Evolutionary conservation across 805 yeast species (phyloP), one percentile per base, ranked within the genome.

Genomic region (Candida vaughaniae): DNA sequence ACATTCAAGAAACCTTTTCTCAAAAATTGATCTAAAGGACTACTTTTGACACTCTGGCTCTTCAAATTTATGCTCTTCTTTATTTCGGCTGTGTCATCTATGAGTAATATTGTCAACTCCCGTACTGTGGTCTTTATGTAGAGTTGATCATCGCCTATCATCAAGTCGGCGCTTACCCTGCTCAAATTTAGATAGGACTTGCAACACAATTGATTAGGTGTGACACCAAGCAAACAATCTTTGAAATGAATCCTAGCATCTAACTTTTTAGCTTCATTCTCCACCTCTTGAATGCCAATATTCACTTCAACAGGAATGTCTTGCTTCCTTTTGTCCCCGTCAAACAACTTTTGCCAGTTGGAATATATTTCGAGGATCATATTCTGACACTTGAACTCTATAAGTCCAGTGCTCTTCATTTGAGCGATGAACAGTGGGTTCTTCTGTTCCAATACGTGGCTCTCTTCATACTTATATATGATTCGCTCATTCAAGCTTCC

Each of bases 201-300:
- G n/a, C 83, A 69, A 0, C 51, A 47, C 12, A 87, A 53, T 36
- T 81, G 58, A 6, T 77, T 76, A 0, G 96, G 95, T 18, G 67
- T 72, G 17, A 87, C 51, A 0, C 85, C 85, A 22, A 87, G 42
- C 0, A 77, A 66, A 40, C 82, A 74, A 41, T 84, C 84, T 9
- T 71, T 52, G 16, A 78, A 51, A 1, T 60, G 51, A 19, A 71
- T 39, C 26, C 64, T 49, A 16, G 64, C 36, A 28, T 66, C 70
- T 8, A 53, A 42, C 16, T 46, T 42, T 12, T 25, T 27, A 25
- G 32, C n/a, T 10, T 16, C 22, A 8, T 20, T 20, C 10, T 30
- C 16, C 9, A 15, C 16, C 18, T 14, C 25, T 17, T 28, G 18
- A 17, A 28, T 17, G 11, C 16, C 23, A 7, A 10, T 7, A 10